Evolutionary conservation across 108 stramenopile genomes (phyloP).

Genomic region (Fistulifera pelliculosa): DNA sequence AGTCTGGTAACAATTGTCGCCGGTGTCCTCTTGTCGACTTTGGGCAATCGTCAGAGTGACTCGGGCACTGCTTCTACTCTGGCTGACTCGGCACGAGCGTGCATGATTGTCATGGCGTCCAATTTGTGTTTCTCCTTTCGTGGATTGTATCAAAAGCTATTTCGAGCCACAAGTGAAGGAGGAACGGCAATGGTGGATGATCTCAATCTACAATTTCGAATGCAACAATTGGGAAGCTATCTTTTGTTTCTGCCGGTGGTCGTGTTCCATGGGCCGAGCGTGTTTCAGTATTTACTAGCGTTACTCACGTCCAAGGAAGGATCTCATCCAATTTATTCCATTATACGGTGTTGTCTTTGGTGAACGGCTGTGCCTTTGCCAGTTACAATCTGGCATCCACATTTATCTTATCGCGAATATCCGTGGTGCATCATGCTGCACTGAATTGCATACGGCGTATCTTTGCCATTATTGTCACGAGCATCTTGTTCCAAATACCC

Average conservation of each 20-base stretch:
- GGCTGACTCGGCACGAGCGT: slow-evolving; percentile 21
- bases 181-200: slow-evolving; percentile 37
- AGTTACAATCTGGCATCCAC: slow-evolving; percentile 67
- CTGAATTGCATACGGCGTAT: slow-evolving; percentile 75
- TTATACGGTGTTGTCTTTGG: slow-evolving; percentile 29
- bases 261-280: slow-evolving; percentile 15
- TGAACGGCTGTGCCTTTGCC: slow-evolving; percentile 71
- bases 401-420: slow-evolving; percentile 55
- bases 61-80: not conserved
- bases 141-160: slow-evolving; percentile 74
- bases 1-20: slow-evolving; percentile 47
- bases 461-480: slow-evolving; percentile 71
- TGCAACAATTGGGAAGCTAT: slow-evolving; percentile 69
- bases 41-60: slow-evolving; percentile 26
- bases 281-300: slow-evolving; percentile 3
- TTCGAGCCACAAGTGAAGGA: slow-evolving; percentile 49
- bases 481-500: slow-evolving; percentile 50
- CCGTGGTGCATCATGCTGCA: slow-evolving; percentile 76
- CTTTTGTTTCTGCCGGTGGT: slow-evolving; percentile 23
- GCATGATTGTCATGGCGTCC: slow-evolving; percentile 53
- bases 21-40: slow-evolving; percentile 59
- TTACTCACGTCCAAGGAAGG: not conserved
- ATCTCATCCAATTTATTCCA: not conserved
- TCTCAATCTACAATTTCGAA: slow-evolving; percentile 65
- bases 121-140: slow-evolving; percentile 83